These are phyloP conservation scores for Avena insularis DNA, from an alignment of 176 grass and related monocot genomes.

Conservation along the genomic window DNA sequence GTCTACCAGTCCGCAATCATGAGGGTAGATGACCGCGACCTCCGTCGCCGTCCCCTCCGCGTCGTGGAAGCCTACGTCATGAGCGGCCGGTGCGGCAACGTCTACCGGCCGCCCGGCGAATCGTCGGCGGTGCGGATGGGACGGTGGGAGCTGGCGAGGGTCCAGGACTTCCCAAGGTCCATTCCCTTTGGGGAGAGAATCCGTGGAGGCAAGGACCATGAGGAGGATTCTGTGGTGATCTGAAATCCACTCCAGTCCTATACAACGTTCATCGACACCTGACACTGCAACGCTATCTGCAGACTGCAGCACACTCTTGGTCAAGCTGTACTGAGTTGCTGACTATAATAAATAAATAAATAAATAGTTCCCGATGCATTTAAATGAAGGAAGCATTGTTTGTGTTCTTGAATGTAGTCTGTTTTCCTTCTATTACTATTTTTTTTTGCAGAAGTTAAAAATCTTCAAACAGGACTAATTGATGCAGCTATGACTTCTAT, in stretches of 20 bases:
- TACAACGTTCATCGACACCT: background rate
- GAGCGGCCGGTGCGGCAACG: background rate
- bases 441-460: background rate
- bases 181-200: background rate
- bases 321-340: background rate
- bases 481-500: background rate
- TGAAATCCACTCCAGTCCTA: background rate
- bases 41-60: background rate
- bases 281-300: background rate
- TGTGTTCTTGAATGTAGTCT: background rate
- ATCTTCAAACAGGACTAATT: background rate
- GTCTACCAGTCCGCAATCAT: background rate
- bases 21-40: background rate
- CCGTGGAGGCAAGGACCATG: background rate
- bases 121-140: background rate
- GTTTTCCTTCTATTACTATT: background rate
- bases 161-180: background rate
- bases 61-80: background rate
- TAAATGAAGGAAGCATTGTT: background rate
- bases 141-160: background rate
- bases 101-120: background rate
- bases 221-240: background rate
- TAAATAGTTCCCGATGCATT: background rate
- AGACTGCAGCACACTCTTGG: background rate
- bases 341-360: background rate